These are phyloP conservation scores for Corynespora cassiicola DNA, from an alignment of 2,329 filamentous ascomycete genomes.

Conservation along the genomic window DNA sequence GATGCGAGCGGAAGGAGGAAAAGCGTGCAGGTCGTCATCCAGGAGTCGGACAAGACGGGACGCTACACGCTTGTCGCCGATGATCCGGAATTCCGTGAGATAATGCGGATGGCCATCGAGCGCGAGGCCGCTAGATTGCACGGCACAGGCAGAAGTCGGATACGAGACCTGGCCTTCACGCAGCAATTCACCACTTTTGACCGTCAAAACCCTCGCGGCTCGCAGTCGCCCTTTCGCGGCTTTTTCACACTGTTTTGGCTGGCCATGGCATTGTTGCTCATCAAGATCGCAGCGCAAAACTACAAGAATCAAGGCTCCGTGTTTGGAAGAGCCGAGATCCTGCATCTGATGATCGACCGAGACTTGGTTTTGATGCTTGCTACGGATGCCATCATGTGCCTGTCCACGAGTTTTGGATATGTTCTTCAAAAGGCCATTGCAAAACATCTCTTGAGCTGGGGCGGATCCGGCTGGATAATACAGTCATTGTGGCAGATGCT, in stretches of 20 bases:
- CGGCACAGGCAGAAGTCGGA: constrained; percentile 46
- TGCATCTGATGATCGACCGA: constrained; percentile 69
- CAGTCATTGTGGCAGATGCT: constrained; percentile 76
- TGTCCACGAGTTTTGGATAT: constrained; percentile 69
- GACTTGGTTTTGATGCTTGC: constrained; percentile 60
- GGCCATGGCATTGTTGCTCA: constrained; percentile 68
- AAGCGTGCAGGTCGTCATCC: constrained; percentile 55
- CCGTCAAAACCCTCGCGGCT: constrained; percentile 68
- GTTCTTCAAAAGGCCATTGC: constrained; percentile 68
- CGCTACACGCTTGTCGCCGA: constrained; percentile 58
- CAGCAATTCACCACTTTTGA: constrained; percentile 77
- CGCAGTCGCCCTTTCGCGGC: constrained; percentile 75
- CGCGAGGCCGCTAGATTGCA: constrained; percentile 44
- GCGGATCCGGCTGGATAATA: constrained; percentile 72
- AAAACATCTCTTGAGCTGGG: constrained; percentile 70
- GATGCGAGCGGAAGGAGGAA: constrained; percentile 36
- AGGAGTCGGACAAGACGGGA: constrained; percentile 54
- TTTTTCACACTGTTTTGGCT: constrained; percentile 85
- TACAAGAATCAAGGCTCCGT: constrained; percentile 72
- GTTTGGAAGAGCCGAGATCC: constrained; percentile 74
- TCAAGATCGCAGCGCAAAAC: constrained; percentile 72
- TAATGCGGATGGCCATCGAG: constrained; percentile 52
- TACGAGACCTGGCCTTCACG: constrained; percentile 72
- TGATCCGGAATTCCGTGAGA: constrained; percentile 56
- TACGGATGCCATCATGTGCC: constrained; percentile 75